Conservation (phyloP, 1,139 yeast genomes). For the Magnusiomyces tetraspermus region DNA sequence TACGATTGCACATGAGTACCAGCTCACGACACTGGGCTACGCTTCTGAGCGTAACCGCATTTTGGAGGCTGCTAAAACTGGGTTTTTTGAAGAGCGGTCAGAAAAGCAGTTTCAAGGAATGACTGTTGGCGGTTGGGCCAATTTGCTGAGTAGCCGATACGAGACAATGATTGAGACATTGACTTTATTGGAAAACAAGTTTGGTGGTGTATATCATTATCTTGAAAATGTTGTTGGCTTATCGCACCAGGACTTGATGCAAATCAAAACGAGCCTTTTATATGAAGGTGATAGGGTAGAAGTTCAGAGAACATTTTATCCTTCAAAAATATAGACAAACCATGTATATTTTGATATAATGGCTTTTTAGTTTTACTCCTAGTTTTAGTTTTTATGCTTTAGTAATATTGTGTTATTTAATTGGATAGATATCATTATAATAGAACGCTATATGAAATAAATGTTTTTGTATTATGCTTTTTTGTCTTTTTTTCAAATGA, state of each 20-base stretch:
- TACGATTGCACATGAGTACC: conserved; percentile 63
- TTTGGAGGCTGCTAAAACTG: conserved; percentile 15
- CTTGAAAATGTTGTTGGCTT: conserved; percentile 42
- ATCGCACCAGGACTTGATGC: conserved; percentile 40
- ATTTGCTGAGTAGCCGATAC: conserved; percentile 54
- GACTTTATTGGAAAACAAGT: conserved; percentile 41
- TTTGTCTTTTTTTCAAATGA: no score
- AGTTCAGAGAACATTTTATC: conserved; percentile 6
- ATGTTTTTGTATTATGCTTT: no score
- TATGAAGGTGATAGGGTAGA: conserved; percentile 13
- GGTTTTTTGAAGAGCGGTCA: background rate
- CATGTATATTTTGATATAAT: no score
- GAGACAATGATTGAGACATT: conserved; percentile 67
- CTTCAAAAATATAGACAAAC: no score
- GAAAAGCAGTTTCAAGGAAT: background rate
- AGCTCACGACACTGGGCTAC: conserved; percentile 56
- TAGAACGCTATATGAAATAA: no score
- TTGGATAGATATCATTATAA: no score
- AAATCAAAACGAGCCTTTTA: conserved; percentile 39
- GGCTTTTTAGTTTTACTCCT: no score
- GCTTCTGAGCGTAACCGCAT: conserved; percentile 14
- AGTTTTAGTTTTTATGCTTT: no score
- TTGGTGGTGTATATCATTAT: conserved; percentile 49
- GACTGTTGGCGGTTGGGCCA: conserved; percentile 41
- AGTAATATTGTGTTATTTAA: no score